Percentiles rank a stretch among this genome's conserved stretches.
These are phyloP conservation scores for Dillenia turbinata DNA, from an alignment of 164 flowering plant genomes.

Conservation along the genomic window DNA sequence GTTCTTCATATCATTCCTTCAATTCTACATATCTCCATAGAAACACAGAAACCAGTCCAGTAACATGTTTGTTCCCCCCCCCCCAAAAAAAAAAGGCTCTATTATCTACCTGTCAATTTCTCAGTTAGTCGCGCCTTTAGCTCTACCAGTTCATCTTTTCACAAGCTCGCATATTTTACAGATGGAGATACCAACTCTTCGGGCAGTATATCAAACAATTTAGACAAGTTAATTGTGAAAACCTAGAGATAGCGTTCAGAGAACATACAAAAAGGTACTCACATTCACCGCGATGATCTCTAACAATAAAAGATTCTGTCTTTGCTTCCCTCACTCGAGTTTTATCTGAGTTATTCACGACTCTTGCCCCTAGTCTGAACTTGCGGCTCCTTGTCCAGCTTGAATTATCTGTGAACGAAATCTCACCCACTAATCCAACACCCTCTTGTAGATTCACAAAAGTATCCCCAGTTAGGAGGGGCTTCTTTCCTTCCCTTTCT, in stretches of 20 bases:
- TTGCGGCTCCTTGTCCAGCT: conserved; percentile 62
- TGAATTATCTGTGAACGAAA: conserved; percentile 55
- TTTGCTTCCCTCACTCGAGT: conserved; percentile 49
- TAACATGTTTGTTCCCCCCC: no score
- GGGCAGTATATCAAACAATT: no score
- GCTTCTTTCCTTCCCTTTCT: conserved; percentile 59
- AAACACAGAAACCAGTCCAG: no score
- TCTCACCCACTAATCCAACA: conserved; percentile 48
- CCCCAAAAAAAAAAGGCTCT: no score
- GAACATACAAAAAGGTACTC: conserved; percentile 19
- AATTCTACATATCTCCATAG: no score
- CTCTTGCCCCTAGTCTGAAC: conserved; percentile 61
- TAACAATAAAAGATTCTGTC: conserved; percentile 61
- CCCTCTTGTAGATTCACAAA: conserved; percentile 59
- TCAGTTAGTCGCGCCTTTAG: no score
- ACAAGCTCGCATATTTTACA: no score
- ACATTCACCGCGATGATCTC: conserved; percentile 74
- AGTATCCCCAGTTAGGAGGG: conserved; percentile 56
- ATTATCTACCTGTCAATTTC: no score
- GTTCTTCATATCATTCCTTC: no score
- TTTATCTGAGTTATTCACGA: conserved; percentile 31
- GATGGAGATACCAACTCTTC: no score
- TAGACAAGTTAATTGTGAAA: no score
- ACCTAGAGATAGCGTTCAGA: background rate
- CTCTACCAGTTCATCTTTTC: no score